Conservation (phyloP, 306 rosid species). For the Quercus alba region DNA sequence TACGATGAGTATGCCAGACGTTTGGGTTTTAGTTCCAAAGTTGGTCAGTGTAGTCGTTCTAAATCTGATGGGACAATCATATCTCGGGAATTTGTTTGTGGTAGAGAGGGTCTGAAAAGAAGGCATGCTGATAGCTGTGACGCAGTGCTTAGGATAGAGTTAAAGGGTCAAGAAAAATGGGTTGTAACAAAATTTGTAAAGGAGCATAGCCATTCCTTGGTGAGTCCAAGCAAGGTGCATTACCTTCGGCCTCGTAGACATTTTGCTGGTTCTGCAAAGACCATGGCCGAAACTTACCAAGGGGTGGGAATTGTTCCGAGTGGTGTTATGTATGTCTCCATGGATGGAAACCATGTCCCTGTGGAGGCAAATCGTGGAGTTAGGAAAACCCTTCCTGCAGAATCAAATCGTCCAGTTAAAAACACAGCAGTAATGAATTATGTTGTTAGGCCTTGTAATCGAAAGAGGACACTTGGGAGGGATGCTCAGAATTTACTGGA, state of each 20-base stretch:
- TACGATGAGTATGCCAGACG: conserved; percentile 49
- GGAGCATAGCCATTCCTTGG: conserved; percentile 78
- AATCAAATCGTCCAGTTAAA: conserved; percentile 44
- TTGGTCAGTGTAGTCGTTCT: conserved; percentile 46
- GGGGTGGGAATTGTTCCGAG: conserved; percentile 80
- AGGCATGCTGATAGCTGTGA: conserved; percentile 59
- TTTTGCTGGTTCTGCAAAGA: conserved; percentile 75
- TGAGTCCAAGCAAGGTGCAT: conserved; percentile 46
- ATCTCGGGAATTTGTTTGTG: conserved; percentile 67
- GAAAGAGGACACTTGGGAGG: conserved; percentile 70
- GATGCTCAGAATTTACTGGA: conserved; percentile 87
- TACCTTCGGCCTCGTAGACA: conserved; percentile 68
- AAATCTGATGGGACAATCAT: conserved; percentile 49
- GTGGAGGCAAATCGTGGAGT: conserved; percentile 47
- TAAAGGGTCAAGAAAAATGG: conserved; percentile 70
- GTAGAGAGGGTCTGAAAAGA: conserved; percentile 69
- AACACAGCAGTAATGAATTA: conserved; percentile 39
- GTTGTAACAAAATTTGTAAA: conserved; percentile 72
- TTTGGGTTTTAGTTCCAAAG: conserved; percentile 57
- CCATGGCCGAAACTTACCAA: conserved; percentile 58
- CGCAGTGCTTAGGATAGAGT: conserved; percentile 78
- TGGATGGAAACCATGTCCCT: conserved; percentile 61
- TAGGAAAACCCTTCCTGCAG: conserved; percentile 43
- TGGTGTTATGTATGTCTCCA: conserved; percentile 81
- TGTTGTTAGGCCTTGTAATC: conserved; percentile 39